Evolutionary conservation across 805 yeast genomes (phyloP).

Genomic region (Cyberlindnera galapagoensis): DNA sequence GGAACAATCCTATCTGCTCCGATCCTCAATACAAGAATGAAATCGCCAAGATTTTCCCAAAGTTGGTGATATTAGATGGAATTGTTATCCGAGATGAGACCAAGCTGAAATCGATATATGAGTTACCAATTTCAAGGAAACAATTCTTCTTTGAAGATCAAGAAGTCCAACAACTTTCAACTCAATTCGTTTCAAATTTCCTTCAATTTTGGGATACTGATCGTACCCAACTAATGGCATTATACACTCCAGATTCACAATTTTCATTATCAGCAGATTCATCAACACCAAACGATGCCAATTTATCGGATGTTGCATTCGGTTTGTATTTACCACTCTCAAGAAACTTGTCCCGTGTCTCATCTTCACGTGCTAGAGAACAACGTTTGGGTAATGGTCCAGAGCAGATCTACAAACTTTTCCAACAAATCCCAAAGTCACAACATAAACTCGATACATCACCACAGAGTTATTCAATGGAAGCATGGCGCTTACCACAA

Average conservation of each 20-base stretch:
- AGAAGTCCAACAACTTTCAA: conserved; percentile 61
- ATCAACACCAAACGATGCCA: conserved; percentile 47
- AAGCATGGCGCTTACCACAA: conserved; percentile 63
- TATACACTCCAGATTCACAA: conserved; percentile 79
- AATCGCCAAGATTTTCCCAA: conserved; percentile 70
- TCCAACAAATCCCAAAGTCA: conserved; percentile 69
- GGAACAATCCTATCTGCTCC: conserved; percentile 65
- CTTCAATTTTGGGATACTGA: conserved; percentile 77
- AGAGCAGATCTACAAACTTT: conserved; percentile 53
- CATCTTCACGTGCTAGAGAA: conserved; percentile 46
- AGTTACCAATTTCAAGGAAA: conserved; percentile 47
- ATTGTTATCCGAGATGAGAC: conserved; percentile 68
- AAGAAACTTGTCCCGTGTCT: conserved; percentile 65
- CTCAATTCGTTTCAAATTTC: conserved; percentile 73
- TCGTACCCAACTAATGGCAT: conserved; percentile 57
- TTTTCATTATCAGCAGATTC: conserved; percentile 78
- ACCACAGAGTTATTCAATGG: conserved; percentile 69
- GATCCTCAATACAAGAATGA: conserved; percentile 49
- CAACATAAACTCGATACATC: conserved; percentile 60
- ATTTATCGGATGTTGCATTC: conserved; percentile 37
- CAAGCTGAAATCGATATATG: conserved; percentile 43
- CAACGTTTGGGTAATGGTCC: conserved; percentile 63
- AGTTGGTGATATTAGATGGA: conserved; percentile 72
- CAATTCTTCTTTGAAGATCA: conserved; percentile 78
- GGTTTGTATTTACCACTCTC: conserved; percentile 68